phyloP scores from a whole-genome alignment of 768 basidiomycete genomes.

The Lactifluus echinatus region DNA sequence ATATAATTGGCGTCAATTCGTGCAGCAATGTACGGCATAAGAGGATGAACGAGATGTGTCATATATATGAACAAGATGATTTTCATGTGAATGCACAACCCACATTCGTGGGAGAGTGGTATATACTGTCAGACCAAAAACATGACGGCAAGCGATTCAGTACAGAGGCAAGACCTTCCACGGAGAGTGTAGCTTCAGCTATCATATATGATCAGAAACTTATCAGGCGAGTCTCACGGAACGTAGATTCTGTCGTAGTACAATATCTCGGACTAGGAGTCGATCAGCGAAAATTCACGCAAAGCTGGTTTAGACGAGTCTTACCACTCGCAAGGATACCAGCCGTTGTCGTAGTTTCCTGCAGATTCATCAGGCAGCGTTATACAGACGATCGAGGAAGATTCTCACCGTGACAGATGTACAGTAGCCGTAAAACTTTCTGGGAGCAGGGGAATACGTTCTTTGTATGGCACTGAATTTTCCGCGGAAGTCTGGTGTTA shows the following conservation, averaged over 20 bases:
- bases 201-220: neutral
- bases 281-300: conserved; percentile 5
- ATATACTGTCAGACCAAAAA: neutral
- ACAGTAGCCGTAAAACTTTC: conserved; percentile 72
- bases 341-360: conserved; percentile 64
- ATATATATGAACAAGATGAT: neutral
- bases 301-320: conserved; percentile 22
- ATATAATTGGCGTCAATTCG: neutral
- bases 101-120: neutral
- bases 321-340: conserved; percentile 71
- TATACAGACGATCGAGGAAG: neutral
- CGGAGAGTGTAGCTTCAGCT: neutral
- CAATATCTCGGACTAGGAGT: conserved; percentile 19
- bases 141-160: neutral
- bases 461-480: conserved; percentile 72
- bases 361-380: neutral
- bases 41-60: neutral
- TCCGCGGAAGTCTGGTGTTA: conserved; percentile 46
- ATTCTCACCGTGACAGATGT: conserved; percentile 60
- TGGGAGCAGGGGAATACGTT: conserved; percentile 63
- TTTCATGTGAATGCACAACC: neutral
- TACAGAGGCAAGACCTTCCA: neutral
- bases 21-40: conserved; percentile 4
- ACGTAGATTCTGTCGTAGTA: conserved; percentile 19
- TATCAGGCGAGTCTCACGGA: conserved; percentile 14